Percentiles rank a stretch among this genome's conserved stretches.
Evolutionary conservation across 2,329 filamentous ascomycete genomes (phyloP).

Genomic region (Diaporthe sp.): DNA sequence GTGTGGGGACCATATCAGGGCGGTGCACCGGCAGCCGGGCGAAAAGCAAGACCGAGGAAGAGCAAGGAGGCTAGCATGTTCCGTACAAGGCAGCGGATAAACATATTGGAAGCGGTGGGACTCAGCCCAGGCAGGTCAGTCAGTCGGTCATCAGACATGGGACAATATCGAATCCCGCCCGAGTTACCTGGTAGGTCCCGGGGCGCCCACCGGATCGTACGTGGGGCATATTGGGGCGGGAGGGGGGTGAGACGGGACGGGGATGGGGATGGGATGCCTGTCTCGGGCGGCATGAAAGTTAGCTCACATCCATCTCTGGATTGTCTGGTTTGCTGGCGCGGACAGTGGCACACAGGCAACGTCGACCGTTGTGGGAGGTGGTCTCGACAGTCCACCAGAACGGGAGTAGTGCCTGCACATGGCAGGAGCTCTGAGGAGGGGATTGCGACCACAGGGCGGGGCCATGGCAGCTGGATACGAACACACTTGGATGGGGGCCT

Average conservation of each 20-base stretch:
- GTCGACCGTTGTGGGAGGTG: background rate
- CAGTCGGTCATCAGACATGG: background rate
- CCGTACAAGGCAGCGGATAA: background rate
- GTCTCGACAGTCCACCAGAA: background rate
- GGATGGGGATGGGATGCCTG: background rate
- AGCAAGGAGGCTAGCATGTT: background rate
- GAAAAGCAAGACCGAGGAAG: background rate
- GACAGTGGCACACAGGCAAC: background rate
- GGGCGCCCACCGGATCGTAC: conserved; percentile 17
- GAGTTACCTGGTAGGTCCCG: conserved; percentile 3
- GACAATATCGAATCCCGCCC: background rate
- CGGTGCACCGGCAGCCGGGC: background rate
- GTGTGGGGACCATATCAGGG: conserved; percentile 9
- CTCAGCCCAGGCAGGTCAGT: background rate
- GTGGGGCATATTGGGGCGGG: background rate
- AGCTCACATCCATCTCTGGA: background rate
- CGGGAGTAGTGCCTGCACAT: background rate
- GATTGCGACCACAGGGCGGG: background rate
- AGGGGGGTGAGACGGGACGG: background rate
- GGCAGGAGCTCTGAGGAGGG: background rate
- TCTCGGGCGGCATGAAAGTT: background rate
- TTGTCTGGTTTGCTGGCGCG: background rate
- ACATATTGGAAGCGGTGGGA: conserved; percentile 1
- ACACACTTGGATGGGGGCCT: background rate
- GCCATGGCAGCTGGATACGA: background rate